A percentile compares a stretch with the other conserved stretches of the same genome.
Evolutionary conservation across 441 rosid genomes (phyloP).

Genomic region (Mallotus japonicus): DNA sequence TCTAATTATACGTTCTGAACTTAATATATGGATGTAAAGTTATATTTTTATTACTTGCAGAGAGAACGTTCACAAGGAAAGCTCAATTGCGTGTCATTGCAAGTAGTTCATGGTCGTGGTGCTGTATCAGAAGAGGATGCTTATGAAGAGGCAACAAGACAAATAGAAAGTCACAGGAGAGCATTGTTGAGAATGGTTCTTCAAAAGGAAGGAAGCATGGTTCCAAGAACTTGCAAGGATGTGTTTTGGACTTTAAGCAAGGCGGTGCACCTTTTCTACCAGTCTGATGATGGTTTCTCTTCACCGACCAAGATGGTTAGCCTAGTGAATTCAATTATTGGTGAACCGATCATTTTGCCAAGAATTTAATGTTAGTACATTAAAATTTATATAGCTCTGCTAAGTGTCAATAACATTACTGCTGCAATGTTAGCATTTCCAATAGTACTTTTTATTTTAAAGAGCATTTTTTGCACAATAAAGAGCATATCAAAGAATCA

Average conservation of each 20-base stretch:
- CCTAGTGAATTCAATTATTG: neutral
- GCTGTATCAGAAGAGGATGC: neutral
- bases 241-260: neutral
- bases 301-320: neutral
- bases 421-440: too few relatives aligned
- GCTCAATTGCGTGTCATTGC: neutral
- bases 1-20: too few relatives aligned
- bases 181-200: neutral
- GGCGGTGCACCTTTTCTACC: neutral
- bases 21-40: too few relatives aligned
- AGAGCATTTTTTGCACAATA: too few relatives aligned
- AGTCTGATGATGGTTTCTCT: neutral
- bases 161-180: constrained; percentile 6
- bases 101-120: neutral
- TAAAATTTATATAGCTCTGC: too few relatives aligned
- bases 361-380: neutral
- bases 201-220: neutral
- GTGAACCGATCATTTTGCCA: neutral
- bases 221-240: constrained; percentile 2
- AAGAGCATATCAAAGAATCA: too few relatives aligned
- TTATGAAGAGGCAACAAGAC: neutral
- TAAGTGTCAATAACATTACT: too few relatives aligned
- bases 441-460: too few relatives aligned
- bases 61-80: neutral
- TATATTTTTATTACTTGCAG: too few relatives aligned